phyloP scores from a whole-genome alignment of 2,329 filamentous ascomycete species.

The Ambrosiella xylebori region DNA sequence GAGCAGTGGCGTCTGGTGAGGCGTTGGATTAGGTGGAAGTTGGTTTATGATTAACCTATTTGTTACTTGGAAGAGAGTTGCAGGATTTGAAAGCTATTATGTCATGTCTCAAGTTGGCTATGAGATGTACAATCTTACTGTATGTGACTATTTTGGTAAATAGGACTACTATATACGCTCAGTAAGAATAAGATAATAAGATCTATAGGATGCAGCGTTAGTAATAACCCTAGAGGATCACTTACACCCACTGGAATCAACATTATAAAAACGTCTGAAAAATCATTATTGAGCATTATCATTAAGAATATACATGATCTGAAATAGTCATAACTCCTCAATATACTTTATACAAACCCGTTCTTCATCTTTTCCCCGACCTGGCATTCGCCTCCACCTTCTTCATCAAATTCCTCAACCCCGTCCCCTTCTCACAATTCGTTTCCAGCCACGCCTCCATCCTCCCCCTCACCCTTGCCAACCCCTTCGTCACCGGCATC shows the following conservation, averaged over 20 bases:
- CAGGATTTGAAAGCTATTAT: too few relatives aligned
- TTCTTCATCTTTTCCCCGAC: slow-evolving; percentile 15
- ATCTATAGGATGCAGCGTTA: neutral
- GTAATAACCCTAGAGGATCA: slow-evolving; percentile 2
- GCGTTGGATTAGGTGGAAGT: neutral
- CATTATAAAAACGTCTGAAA: too few relatives aligned
- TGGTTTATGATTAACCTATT: neutral
- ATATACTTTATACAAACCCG: neutral
- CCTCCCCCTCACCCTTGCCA: slow-evolving; percentile 50
- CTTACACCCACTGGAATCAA: neutral
- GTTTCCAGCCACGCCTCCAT: slow-evolving; percentile 74
- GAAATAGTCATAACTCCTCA: neutral
- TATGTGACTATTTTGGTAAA: too few relatives aligned
- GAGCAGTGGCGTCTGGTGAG: neutral
- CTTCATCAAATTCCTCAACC: slow-evolving; percentile 52
- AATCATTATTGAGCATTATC: neutral
- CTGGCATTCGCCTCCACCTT: slow-evolving; percentile 39
- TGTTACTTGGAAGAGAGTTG: too few relatives aligned
- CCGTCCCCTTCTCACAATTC: slow-evolving; percentile 65
- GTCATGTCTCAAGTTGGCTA: too few relatives aligned
- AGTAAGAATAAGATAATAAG: too few relatives aligned
- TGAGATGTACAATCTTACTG: too few relatives aligned
- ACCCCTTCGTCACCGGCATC: slow-evolving; percentile 56
- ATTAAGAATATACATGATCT: neutral
- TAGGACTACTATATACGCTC: too few relatives aligned